phyloP scores from a whole-genome alignment of 2,329 filamentous ascomycete genomes.

The Fusarium napiforme region DNA sequence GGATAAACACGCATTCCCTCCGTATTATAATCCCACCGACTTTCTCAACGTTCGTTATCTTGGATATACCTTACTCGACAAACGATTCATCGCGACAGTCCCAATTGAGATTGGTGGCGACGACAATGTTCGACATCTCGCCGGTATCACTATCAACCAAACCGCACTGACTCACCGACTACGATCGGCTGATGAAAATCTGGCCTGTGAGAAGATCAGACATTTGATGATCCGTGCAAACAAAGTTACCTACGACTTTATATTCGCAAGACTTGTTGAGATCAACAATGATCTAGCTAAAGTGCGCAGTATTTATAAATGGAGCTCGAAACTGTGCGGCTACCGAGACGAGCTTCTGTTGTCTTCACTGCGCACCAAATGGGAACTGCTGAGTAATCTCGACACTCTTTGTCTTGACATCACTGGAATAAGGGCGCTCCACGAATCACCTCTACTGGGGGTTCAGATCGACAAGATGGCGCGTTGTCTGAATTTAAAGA shows the following conservation, averaged over 20 bases:
- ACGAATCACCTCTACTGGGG: not conserved
- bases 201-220: not conserved
- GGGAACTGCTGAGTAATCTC: not conserved
- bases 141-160: not conserved
- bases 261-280: rapidly evolving
- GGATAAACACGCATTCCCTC: not conserved
- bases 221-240: not conserved
- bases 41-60: not conserved
- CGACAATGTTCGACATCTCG: not conserved
- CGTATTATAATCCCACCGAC: not conserved
- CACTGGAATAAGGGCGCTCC: rapidly evolving
- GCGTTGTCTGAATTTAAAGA: not conserved
- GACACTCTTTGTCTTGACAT: not conserved
- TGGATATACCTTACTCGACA: not conserved
- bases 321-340: not conserved
- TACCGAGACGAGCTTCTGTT: not conserved
- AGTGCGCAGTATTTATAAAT: not conserved
- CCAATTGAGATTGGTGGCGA: not conserved
- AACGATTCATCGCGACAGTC: not conserved
- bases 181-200: not conserved
- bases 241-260: not conserved
- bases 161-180: not conserved
- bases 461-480: not conserved
- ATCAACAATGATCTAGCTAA: not conserved
- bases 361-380: not conserved